phyloP scores from a whole-genome alignment of 352 stramenopile genomes.

The Pseudoperonospora humuli region DNA sequence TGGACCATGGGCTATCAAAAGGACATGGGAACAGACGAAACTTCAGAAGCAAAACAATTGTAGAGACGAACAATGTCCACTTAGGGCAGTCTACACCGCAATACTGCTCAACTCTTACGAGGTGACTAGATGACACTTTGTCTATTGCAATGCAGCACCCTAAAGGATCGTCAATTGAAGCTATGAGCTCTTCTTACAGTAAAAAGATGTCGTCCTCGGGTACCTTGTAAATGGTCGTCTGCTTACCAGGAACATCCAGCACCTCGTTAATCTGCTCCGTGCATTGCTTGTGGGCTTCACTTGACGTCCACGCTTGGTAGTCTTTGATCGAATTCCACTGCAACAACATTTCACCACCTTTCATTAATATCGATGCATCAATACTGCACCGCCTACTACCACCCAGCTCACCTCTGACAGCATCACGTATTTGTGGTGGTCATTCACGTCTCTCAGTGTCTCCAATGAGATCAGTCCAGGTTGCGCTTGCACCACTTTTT shows the following conservation, averaged over 20 bases:
- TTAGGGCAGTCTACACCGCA: no score
- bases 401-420: conserved; percentile 53
- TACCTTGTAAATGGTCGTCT: conserved; percentile 76
- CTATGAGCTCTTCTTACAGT: conserved; percentile 51
- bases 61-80: no score
- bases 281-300: conserved; percentile 73
- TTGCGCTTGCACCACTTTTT: conserved; percentile 66
- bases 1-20: no score
- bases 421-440: conserved; percentile 86
- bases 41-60: no score
- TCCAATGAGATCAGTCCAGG: conserved; percentile 73
- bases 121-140: no score
- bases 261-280: conserved; percentile 82
- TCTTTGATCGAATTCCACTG: conserved; percentile 78
- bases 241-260: conserved; percentile 79
- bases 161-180: no score
- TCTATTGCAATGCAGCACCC: no score
- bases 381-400: neutral
- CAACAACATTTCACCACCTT: neutral
- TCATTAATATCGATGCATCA: neutral
- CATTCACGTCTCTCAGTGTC: conserved; percentile 71
- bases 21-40: no score
- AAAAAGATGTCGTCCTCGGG: conserved; percentile 83
- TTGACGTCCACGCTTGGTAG: conserved; percentile 70
- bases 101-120: no score